Evolutionary conservation across 805 yeast genomes (phyloP).

Genomic region (Alloascoidea africana): DNA sequence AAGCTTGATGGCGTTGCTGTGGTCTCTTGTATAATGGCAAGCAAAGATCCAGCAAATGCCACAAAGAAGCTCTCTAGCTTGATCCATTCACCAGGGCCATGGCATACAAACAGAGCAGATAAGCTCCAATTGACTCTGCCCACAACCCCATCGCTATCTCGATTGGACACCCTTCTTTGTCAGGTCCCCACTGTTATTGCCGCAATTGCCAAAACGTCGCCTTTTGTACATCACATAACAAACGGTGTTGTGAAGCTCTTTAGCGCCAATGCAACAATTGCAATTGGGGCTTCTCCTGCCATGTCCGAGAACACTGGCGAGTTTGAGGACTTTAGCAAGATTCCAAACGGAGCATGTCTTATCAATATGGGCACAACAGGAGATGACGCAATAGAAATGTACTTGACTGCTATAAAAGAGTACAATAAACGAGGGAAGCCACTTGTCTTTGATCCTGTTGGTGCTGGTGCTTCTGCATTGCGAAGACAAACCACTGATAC

Average conservation of each 20-base stretch:
- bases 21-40: constrained; percentile 75
- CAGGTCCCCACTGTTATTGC: constrained; percentile 12
- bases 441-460: constrained; percentile 84
- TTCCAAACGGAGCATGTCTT: constrained; percentile 40
- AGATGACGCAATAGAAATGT: constrained; percentile 24
- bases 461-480: constrained; percentile 63
- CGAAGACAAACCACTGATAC: constrained; percentile 32
- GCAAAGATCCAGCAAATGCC: constrained; percentile 33
- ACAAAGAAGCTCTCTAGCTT: constrained; percentile 23
- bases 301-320: constrained; percentile 70
- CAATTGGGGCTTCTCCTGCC: constrained; percentile 76
- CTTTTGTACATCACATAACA: constrained; percentile 78
- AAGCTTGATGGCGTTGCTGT: constrained; percentile 73
- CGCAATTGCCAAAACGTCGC: constrained; percentile 20
- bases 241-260: constrained; percentile 80
- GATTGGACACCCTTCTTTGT: constrained; percentile 6
- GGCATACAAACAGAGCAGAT: constrained; percentile 7
- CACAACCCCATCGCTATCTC: constrained; percentile 1
- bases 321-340: constrained; percentile 44
- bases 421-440: constrained; percentile 46
- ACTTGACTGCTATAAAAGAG: constrained; percentile 33
- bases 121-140: constrained; percentile 8
- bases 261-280: constrained; percentile 75
- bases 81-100: constrained; percentile 17
- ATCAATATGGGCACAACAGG: constrained; percentile 68